These are phyloP conservation scores for Flagelloscypha sp. DNA, from an alignment of 768 basidiomycete genomes.

Conservation along the genomic window DNA sequence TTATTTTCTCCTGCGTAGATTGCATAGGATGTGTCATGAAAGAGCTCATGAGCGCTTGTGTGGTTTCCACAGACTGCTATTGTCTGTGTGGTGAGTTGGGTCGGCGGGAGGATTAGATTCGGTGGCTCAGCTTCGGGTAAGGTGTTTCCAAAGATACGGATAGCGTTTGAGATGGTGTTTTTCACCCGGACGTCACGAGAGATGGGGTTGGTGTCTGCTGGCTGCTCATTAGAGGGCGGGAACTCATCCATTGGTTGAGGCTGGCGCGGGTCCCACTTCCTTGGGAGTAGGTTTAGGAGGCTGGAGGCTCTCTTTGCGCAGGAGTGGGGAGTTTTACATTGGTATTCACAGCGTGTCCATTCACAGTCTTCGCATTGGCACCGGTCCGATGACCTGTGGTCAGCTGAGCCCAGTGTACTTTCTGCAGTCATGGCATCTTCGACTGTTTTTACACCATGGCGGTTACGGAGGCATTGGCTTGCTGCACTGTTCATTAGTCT, in stretches of 20 bases:
- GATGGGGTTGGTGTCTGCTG: not conserved
- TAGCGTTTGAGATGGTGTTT: not conserved
- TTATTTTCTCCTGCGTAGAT: too few relatives aligned
- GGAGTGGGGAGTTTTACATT: slow-evolving; percentile 12
- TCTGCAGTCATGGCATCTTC: slow-evolving; percentile 3
- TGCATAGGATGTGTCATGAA: too few relatives aligned
- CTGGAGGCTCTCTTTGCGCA: slow-evolving; percentile 10
- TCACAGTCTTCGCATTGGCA: not conserved
- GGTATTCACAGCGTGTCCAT: not conserved
- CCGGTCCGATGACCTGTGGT: slow-evolving; percentile 5
- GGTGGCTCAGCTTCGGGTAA: not conserved
- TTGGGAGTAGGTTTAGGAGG: slow-evolving; percentile 11
- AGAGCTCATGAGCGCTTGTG: too few relatives aligned
- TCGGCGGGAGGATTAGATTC: not conserved
- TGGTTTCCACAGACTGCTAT: too few relatives aligned
- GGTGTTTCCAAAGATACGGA: slow-evolving; percentile 7
- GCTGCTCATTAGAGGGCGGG: not conserved
- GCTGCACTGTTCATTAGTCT: slow-evolving; percentile 1
- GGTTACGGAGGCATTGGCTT: slow-evolving; percentile 10
- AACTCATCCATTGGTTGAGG: slow-evolving; percentile 8
- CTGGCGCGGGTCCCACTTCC: slow-evolving; percentile 15
- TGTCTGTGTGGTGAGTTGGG: not conserved
- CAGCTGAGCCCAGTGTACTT: not conserved
- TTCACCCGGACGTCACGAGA: not conserved
- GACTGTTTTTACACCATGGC: slow-evolving; percentile 10